phyloP scores from a whole-genome alignment of 2,329 filamentous ascomycete genomes.

The Fusarium brachygibbosum region DNA sequence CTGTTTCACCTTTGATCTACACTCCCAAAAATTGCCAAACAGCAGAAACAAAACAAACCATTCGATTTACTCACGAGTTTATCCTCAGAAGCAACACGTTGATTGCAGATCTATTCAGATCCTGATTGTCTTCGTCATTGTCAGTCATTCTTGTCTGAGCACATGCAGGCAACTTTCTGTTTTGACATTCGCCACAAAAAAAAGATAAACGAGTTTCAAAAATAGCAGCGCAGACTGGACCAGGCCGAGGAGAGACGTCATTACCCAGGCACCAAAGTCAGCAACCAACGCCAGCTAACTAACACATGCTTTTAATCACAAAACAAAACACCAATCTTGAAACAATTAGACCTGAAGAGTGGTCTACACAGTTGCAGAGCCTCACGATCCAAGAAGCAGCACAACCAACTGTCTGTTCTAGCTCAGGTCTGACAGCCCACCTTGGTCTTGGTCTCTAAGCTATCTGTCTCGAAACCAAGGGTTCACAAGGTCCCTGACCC shows the following conservation, averaged over 20 bases:
- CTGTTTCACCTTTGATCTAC: constrained; percentile 22
- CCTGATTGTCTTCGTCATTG: constrained; percentile 16
- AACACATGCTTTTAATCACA: constrained; percentile 3
- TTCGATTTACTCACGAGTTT: not conserved
- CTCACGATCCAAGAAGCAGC: constrained; percentile 44
- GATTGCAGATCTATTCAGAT: constrained; percentile 1
- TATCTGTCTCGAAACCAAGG: constrained; percentile 27
- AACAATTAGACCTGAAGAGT: constrained; percentile 8
- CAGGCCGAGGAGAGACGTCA: constrained; percentile 42
- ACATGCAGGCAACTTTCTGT: not conserved
- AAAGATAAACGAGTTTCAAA: constrained; percentile 35
- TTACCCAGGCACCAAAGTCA: constrained; percentile 28
- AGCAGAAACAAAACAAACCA: not conserved
- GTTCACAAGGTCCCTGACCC: constrained; percentile 38
- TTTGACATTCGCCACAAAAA: constrained; percentile 38
- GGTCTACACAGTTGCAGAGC: constrained; percentile 40
- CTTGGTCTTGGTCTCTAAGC: constrained; percentile 19
- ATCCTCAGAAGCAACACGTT: not conserved
- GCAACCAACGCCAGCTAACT: constrained; percentile 5
- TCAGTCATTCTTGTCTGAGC: constrained; percentile 12
- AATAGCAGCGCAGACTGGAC: constrained; percentile 15
- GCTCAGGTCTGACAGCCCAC: constrained; percentile 27
- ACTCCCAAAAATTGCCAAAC: not conserved
- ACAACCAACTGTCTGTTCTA: constrained; percentile 26
- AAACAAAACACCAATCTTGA: constrained; percentile 14